Conservation (phyloP, 345 rosid genomes). For the Psidium friedrichsthalianum region DNA sequence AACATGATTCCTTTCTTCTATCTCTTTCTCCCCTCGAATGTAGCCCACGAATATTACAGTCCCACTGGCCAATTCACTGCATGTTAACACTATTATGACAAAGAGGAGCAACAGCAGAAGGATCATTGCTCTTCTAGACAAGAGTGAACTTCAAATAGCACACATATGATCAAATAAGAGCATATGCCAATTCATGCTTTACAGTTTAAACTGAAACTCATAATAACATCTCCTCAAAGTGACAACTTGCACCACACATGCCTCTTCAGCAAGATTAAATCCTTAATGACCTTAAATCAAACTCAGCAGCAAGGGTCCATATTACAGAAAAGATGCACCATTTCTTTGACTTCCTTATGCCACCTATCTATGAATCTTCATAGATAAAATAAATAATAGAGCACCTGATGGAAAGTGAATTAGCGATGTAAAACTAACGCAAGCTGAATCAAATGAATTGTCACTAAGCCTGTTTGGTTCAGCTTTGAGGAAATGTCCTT, state of each 20-base stretch:
- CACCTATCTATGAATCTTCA: background rate
- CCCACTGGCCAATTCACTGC: background rate
- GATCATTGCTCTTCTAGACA: background rate
- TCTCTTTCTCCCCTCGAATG: too few relatives aligned
- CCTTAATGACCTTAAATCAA: background rate
- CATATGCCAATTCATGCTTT: background rate
- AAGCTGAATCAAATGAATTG: background rate
- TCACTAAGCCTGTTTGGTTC: background rate
- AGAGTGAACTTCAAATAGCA: background rate
- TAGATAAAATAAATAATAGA: background rate
- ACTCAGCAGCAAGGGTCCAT: background rate
- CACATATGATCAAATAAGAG: background rate
- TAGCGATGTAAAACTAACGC: background rate
- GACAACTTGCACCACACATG: background rate
- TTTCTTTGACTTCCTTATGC: background rate
- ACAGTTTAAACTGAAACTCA: background rate
- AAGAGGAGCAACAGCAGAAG: background rate
- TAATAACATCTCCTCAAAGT: background rate
- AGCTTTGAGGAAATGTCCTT: too few relatives aligned
- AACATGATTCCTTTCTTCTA: too few relatives aligned
- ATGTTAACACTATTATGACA: background rate
- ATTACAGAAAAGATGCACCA: background rate
- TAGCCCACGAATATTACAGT: background rate
- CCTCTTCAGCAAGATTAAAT: background rate
- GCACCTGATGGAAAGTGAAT: background rate